A percentile compares a stretch with the other conserved stretches of the same genome.
Conservation (phyloP, 495 filamentous ascomycete species). For the Immersiella caudata region DNA sequence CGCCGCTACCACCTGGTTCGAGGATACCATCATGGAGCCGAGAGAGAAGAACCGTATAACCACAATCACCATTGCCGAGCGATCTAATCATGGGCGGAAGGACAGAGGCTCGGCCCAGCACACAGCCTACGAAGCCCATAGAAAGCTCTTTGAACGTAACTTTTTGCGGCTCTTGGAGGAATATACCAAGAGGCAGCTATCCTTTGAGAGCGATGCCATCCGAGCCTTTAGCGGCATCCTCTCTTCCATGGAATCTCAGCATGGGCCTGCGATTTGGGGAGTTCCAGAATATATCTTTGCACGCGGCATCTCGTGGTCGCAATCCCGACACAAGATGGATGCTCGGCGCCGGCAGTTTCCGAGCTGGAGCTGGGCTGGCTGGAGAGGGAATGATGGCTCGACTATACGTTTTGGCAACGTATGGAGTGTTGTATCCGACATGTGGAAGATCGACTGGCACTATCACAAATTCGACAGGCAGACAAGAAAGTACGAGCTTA, state of each 20-base stretch:
- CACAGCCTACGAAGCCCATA: background rate
- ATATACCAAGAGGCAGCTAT: background rate
- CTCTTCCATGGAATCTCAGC: background rate
- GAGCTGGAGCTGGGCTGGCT: background rate
- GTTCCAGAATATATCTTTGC: background rate
- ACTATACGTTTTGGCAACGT: background rate
- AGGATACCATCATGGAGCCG: background rate
- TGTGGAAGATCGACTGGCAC: background rate
- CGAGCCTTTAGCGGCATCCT: background rate
- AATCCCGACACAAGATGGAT: background rate
- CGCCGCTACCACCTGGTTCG: background rate
- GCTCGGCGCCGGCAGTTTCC: background rate
- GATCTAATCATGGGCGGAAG: background rate
- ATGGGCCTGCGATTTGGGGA: background rate
- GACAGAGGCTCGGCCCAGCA: background rate
- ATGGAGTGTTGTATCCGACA: background rate
- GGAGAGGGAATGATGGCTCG: background rate
- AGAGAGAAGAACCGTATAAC: background rate
- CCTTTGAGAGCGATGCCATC: background rate
- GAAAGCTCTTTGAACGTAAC: background rate
- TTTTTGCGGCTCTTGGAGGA: background rate
- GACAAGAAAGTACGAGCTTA: background rate
- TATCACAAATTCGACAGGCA: background rate
- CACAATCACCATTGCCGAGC: background rate
- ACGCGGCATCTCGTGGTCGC: background rate